Conservation (phyloP, 2,329 filamentous ascomycete species). For the Pseudogymnoascus sp. region DNA sequence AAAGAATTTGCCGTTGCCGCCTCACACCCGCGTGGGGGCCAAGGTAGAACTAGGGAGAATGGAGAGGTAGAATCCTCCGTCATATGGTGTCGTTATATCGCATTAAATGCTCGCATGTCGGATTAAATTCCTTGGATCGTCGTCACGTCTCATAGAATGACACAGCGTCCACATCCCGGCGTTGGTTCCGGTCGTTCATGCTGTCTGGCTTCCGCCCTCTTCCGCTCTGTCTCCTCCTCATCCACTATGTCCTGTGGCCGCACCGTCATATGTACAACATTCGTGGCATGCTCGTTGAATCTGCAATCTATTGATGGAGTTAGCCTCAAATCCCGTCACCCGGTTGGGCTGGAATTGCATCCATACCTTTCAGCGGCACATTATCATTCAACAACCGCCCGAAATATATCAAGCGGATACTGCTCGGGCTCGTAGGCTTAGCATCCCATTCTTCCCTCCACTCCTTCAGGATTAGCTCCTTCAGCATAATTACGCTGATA, state of each 20-base stretch:
- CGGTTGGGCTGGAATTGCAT: conserved; percentile 4
- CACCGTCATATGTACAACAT: conserved; percentile 92
- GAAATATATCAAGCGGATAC: conserved; percentile 86
- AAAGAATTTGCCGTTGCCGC: not conserved
- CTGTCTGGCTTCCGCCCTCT: conserved; percentile 27
- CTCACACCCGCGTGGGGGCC: not conserved
- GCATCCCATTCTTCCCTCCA: conserved; percentile 91
- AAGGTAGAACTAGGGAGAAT: not conserved
- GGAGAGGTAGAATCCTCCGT: conserved; percentile 1
- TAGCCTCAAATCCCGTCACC: not conserved
- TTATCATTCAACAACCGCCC: conserved; percentile 89
- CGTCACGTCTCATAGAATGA: conserved; percentile 45
- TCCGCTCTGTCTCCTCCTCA: conserved; percentile 45
- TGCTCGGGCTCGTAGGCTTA: conserved; percentile 75
- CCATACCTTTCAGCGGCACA: conserved; percentile 69
- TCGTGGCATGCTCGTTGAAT: conserved; percentile 64
- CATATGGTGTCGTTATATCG: conserved; percentile 7
- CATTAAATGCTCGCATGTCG: conserved; percentile 6
- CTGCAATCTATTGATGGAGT: conserved; percentile 55
- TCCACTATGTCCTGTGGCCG: conserved; percentile 76
- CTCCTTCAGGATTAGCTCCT: conserved; percentile 86
- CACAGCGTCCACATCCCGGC: conserved; percentile 51
- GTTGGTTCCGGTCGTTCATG: conserved; percentile 45
- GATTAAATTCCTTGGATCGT: not conserved
- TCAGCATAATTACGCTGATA: conserved; percentile 88